Percentiles rank a stretch among this genome's conserved stretches.
These are phyloP conservation scores for Dendryphion nanum DNA, from an alignment of 2,329 filamentous ascomycete species.

Conservation along the genomic window DNA sequence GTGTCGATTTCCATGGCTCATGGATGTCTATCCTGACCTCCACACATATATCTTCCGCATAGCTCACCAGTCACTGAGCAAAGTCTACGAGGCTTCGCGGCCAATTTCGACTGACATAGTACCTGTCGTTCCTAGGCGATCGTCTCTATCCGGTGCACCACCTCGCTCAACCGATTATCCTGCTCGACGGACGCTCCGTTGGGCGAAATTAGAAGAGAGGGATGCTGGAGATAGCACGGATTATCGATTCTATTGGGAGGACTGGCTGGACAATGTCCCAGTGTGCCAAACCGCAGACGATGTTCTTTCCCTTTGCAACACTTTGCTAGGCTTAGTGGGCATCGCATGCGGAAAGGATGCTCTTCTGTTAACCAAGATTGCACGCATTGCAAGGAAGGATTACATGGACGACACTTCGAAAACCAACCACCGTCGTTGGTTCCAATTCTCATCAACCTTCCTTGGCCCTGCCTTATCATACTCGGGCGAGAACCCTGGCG, in stretches of 20 bases:
- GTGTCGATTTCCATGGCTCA: constrained; percentile 88
- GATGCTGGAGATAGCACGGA: constrained; percentile 72
- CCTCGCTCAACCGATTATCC: constrained; percentile 58
- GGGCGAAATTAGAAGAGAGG: constrained; percentile 78
- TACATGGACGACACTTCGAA: constrained; percentile 68
- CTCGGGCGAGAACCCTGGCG: constrained; percentile 77
- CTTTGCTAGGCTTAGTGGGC: constrained; percentile 80
- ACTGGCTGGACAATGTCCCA: constrained; percentile 92
- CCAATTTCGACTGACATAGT: constrained; percentile 46
- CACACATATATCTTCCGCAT: constrained; percentile 82
- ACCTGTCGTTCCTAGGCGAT: constrained; percentile 41
- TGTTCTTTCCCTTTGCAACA: constrained; percentile 80
- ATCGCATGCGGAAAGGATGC: constrained; percentile 87
- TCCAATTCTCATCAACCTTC: constrained; percentile 76
- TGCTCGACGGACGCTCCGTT: constrained; percentile 69
- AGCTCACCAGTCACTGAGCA: constrained; percentile 75
- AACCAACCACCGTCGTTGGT: constrained; percentile 74
- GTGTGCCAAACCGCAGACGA: constrained; percentile 89
- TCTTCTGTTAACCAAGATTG: constrained; percentile 73
- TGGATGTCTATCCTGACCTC: constrained; percentile 80
- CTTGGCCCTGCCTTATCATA: constrained; percentile 87
- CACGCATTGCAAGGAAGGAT: constrained; percentile 80
- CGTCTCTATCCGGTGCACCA: constrained; percentile 59
- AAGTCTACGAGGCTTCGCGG: constrained; percentile 61
- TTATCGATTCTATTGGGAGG: constrained; percentile 95